Conservation (phyloP, 2,329 filamentous ascomycete species). For the Sporothrix schenckii region DNA sequence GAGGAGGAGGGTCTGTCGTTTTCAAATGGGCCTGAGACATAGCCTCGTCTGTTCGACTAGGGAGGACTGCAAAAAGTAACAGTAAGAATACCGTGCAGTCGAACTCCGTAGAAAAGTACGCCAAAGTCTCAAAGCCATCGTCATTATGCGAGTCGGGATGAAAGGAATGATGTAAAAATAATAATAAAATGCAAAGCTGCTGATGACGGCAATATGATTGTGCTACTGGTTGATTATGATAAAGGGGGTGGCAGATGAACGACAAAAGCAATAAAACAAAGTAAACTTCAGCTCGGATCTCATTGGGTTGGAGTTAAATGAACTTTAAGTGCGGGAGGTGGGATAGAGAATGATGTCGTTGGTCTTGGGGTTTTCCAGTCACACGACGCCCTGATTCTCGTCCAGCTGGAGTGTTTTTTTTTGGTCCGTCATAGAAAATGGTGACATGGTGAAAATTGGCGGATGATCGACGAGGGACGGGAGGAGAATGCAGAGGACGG, state of each 20-base stretch:
- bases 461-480: neutral
- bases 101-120: neutral
- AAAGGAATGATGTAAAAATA: neutral
- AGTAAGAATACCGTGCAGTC: no score
- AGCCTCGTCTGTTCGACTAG: constrained; percentile 1
- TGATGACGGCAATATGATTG: neutral
- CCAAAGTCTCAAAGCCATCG: neutral
- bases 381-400: neutral
- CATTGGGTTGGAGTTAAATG: neutral
- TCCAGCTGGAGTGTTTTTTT: neutral
- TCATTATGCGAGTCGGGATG: neutral
- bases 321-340: neutral
- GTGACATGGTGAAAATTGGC: neutral
- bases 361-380: neutral
- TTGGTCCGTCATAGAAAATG: neutral
- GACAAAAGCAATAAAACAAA: neutral
- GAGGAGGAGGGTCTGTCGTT: neutral
- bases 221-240: neutral
- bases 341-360: neutral
- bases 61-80: neutral
- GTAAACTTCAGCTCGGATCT: neutral
- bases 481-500: neutral
- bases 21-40: neutral
- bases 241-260: constrained; percentile 14
- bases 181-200: neutral